Evolutionary conservation across 1,139 yeast species (phyloP), one percentile per base, ranked within the genome.

Genomic region (Nakaseomyces bracarensis): DNA sequence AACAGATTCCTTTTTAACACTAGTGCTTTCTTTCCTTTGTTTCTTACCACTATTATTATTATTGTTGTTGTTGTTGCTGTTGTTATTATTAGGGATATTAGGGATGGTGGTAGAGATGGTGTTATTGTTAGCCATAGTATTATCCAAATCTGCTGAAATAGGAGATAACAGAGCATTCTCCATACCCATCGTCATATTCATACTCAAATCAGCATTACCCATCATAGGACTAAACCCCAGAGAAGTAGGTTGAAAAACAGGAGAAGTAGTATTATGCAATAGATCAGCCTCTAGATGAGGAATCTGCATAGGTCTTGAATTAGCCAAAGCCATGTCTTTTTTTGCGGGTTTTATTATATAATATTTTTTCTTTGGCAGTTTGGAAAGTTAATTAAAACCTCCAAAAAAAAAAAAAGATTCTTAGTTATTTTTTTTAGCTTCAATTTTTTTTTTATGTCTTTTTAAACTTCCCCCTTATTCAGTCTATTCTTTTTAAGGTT

Each of bases 311-410:
- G 64, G 64, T 48, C 63, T 57, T 22, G 63, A 52, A 43, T 61
- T 60, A 13, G 66, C 54, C 43, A 61, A 52, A 37, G 66, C 65
- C 66, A 62, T 61, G 8, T 14, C 11, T 20, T 34, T 20, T 34
- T 15, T 13, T n/a, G 5, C 9, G 10, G 8, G 13, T 21, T 21
- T 9, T 3, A 26, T 25, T 16, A 2, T 19, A 19, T 14, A 11
- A n/a, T n/a, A n/a, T 22, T 9, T 36, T 36, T 36, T 22, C 20
- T 28, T 25, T 26, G 19, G 16, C 23, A 33, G 27, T 38, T 44
- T 46, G 54, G 57, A 50, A 46, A 46, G 49, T 54, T 54, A 54
- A 42, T 50, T 53, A 54, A 54, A 54, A 54, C 50, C 55, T 54
- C 59, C 56, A 21, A 21, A 21, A 3, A 18, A 30, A 30, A 30